Evolutionary conservation across 1,284 basidiomycete genomes (phyloP).

Genomic region (Porogramme epimiltina): DNA sequence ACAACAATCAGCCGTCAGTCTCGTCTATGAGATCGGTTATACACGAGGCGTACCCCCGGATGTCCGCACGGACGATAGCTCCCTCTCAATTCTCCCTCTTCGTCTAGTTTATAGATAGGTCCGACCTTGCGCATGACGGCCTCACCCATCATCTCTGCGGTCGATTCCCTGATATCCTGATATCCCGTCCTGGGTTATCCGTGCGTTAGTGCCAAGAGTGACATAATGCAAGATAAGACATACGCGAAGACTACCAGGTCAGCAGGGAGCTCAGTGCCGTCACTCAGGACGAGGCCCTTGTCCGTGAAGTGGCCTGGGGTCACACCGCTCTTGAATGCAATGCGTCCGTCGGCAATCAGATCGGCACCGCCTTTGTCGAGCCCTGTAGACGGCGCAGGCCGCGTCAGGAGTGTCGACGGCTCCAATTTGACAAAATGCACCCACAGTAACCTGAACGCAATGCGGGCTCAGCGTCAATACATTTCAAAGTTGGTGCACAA

Average conservation of each 20-base stretch:
- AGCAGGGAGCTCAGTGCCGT: slow-evolving; percentile 44
- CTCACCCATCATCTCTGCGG: slow-evolving; percentile 45
- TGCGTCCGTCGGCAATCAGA: slow-evolving; percentile 43
- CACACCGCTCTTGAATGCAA: slow-evolving; percentile 45
- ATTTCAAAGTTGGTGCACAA: no score
- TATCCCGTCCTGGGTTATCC: slow-evolving; percentile 10
- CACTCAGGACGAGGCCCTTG: slow-evolving; percentile 40
- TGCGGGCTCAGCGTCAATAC: no score
- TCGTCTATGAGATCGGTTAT: background rate
- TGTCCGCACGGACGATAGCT: slow-evolving; percentile 35
- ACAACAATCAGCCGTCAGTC: background rate
- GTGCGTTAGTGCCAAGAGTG: background rate
- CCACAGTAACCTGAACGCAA: background rate
- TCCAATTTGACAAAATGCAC: no score
- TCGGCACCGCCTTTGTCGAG: slow-evolving; percentile 34
- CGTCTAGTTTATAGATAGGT: slow-evolving; percentile 54
- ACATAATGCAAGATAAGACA: background rate
- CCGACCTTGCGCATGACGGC: slow-evolving; percentile 47
- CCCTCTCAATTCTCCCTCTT: slow-evolving; percentile 54
- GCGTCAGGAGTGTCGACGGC: no score
- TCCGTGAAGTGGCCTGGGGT: slow-evolving; percentile 38
- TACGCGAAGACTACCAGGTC: slow-evolving; percentile 49
- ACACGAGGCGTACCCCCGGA: slow-evolving; percentile 26
- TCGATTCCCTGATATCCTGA: slow-evolving; percentile 14
- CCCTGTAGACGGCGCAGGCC: slow-evolving; percentile 16